These are phyloP conservation scores for Acmispon strigosus DNA, from an alignment of 306 rosid genomes.

Conservation along the genomic window DNA sequence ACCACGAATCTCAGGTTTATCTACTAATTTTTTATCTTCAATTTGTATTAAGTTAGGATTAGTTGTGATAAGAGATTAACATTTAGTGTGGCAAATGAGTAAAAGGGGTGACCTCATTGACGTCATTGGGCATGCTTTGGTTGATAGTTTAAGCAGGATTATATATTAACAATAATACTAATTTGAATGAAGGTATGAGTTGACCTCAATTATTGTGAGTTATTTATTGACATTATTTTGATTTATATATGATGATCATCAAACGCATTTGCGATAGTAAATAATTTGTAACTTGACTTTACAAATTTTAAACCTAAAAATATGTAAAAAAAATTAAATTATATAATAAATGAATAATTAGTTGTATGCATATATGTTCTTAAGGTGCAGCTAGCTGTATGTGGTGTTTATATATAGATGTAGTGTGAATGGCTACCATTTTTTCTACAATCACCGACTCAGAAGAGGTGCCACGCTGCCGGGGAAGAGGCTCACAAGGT, in stretches of 20 bases:
- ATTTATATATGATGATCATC: background rate
- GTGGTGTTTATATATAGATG: background rate
- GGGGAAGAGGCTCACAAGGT: no score
- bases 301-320: background rate
- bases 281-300: background rate
- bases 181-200: background rate
- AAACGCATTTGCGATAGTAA: background rate
- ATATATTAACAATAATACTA: background rate
- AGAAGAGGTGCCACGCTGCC: background rate
- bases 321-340: background rate
- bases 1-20: background rate
- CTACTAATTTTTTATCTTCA: background rate
- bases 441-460: background rate
- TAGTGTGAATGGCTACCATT: background rate
- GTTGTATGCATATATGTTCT: background rate
- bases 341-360: background rate
- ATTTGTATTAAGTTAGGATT: background rate
- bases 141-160: background rate
- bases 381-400: background rate
- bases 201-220: constrained; percentile 29
- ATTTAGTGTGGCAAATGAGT: background rate
- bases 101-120: background rate
- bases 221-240: background rate
- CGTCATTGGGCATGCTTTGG: constrained; percentile 5
- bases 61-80: background rate